These are phyloP conservation scores for Picea sitchensis DNA, from an alignment of 75 land plant species.

Conservation along the genomic window DNA sequence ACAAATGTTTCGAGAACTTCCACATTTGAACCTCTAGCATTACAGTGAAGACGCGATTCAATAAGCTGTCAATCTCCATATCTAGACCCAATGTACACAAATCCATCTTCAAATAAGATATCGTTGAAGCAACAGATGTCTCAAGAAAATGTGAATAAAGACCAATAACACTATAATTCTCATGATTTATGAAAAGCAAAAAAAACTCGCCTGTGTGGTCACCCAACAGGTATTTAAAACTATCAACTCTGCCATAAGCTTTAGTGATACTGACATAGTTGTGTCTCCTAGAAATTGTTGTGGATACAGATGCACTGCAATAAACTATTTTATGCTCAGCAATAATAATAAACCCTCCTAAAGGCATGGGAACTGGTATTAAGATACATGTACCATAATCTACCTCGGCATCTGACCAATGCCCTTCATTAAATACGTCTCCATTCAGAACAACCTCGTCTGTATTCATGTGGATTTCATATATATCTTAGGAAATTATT, in stretches of 20 bases:
- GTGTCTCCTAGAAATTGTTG: constrained; percentile 15
- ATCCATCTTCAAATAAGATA: constrained; percentile 93
- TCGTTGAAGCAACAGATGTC: constrained; percentile 78
- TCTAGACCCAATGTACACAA: constrained; percentile 91
- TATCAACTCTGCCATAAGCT: constrained; percentile 11
- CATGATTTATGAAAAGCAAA: constrained; percentile 89
- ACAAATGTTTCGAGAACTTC: constrained; percentile 92
- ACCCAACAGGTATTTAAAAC: constrained; percentile 87
- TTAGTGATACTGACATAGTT: not conserved
- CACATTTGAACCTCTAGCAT: constrained; percentile 76
- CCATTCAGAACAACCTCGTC: too few species aligned
- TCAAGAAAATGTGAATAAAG: not conserved
- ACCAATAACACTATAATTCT: constrained; percentile 63
- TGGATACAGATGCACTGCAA: too few species aligned
- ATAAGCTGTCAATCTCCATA: constrained; percentile 98
- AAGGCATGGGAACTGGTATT: too few species aligned
- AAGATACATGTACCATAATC: too few species aligned
- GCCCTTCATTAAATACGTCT: too few species aligned
- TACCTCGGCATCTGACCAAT: too few species aligned
- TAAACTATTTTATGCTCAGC: too few species aligned
- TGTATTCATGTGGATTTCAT: too few species aligned
- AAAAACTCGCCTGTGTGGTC: constrained; percentile 81
- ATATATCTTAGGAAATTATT: constrained; percentile 4
- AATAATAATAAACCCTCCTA: too few species aligned
- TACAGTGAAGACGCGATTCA: constrained; percentile 24